Base-by-base conservation (phyloP, 805 yeast genomes). In the Candida vaughaniae region DNA sequence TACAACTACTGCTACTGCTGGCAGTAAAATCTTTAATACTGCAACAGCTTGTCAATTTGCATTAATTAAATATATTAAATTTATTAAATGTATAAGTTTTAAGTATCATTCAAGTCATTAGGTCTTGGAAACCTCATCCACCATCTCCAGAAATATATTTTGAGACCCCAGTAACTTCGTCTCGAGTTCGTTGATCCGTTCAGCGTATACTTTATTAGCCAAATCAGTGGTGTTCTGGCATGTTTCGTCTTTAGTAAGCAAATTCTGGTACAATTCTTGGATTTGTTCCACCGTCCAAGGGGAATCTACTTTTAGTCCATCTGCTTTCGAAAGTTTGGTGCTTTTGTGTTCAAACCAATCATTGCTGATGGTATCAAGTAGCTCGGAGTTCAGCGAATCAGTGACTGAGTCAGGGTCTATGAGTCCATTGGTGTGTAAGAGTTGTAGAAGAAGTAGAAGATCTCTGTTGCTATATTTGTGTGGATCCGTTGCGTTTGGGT, bases 161-260 rank as follows among this genome's bases (percentile, higher is more conserved):
- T n/a, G n/a, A 29, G 55, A 47, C 12, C 33, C 32, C 5, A 34
- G 52, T 2, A 66, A 49, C 10, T 35, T 42, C n/a, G 29, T 32
- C 40, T 64, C 62, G 18, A 68, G 48, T 35, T 66, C 69, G 3
- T 47, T 53, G 3, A 68, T 47, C 22, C 73, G 42, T 7, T 42
- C 39, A 29, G 49, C 62, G 45, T 66, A 68, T 17, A 54, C 49
- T 8, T 35, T 26, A 42, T 68, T 65, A 25, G 74, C 74, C 41
- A 67, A 49, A 15, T 64, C 67, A 2, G 68, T 66, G 15, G 74
- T 66, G 35, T 49, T 57, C 1, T 36, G 36, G 32, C 66, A 62
- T 3, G 48, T 47, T 10, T 34, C 36, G 38, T 59, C 48, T 29
- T 43, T 41, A n/a, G 43, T 44, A 17, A 66, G 46, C 28, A 66